These are phyloP conservation scores for Acephala macrosclerotiorum DNA, from an alignment of 2,329 filamentous ascomycete genomes.

Conservation along the genomic window DNA sequence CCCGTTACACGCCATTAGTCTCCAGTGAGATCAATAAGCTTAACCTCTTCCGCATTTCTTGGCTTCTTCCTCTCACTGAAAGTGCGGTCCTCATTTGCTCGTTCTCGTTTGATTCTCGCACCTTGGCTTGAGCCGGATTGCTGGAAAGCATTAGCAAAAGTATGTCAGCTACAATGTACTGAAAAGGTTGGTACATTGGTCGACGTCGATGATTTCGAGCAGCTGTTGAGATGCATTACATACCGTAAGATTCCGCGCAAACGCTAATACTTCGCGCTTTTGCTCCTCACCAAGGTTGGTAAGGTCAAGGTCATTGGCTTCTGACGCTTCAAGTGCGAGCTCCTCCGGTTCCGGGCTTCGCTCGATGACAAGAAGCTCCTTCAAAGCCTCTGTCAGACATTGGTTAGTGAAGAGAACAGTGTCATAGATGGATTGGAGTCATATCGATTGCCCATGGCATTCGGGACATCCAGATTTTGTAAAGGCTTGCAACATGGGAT, in stretches of 20 bases:
- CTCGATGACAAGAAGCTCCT: conserved; percentile 34
- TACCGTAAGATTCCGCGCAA: not conserved
- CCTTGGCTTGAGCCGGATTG: not conserved
- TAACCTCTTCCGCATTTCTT: not conserved
- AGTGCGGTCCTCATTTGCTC: not conserved
- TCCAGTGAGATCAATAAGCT: conserved; percentile 5
- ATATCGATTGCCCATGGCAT: too few relatives aligned
- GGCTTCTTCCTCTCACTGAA: not conserved
- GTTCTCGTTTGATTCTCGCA: not conserved
- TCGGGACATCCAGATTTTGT: too few relatives aligned
- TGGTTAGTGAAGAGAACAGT: too few relatives aligned
- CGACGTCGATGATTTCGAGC: too few relatives aligned
- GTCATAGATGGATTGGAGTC: too few relatives aligned
- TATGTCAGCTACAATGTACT: not conserved
- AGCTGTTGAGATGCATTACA: too few relatives aligned
- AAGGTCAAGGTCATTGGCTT: not conserved
- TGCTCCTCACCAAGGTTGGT: not conserved
- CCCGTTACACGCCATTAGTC: too few relatives aligned
- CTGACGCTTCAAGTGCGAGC: not conserved
- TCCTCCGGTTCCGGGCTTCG: conserved; percentile 24
- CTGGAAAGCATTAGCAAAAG: not conserved
- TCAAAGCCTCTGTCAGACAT: conserved; percentile 26
- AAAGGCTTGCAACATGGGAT: not conserved
- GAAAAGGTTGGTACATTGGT: not conserved
- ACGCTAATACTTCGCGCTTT: not conserved